Evolutionary conservation across 805 yeast species (phyloP).

Genomic region (Yamadazyma phyllophila): DNA sequence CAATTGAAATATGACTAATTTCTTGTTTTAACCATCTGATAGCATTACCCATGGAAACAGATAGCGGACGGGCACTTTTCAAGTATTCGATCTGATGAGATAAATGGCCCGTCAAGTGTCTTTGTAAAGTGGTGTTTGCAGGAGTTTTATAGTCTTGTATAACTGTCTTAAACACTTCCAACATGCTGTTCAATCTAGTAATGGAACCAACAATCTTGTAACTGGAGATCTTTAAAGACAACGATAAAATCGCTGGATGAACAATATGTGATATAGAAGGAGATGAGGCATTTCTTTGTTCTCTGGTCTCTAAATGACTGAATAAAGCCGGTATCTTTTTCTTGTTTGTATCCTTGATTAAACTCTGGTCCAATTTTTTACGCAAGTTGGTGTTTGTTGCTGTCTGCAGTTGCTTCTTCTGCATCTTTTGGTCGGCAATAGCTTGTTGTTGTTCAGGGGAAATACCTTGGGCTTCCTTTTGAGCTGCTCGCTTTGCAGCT

Average conservation of each 20-base stretch:
- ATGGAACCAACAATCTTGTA: slow-evolving; percentile 89
- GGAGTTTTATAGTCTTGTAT: slow-evolving; percentile 84
- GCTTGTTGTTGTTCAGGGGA: slow-evolving; percentile 44
- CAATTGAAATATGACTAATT: slow-evolving; percentile 78
- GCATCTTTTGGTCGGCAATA: slow-evolving; percentile 42
- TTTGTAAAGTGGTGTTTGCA: slow-evolving; percentile 74
- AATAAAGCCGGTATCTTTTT: slow-evolving; percentile 63
- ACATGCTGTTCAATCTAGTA: slow-evolving; percentile 79
- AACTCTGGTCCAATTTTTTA: slow-evolving; percentile 22
- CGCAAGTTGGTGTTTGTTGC: slow-evolving; percentile 51
- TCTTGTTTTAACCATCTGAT: slow-evolving; percentile 96
- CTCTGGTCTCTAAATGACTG: slow-evolving; percentile 77
- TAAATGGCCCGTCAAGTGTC: slow-evolving; percentile 84
- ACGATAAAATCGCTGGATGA: slow-evolving; percentile 79
- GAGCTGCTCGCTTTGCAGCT: slow-evolving; percentile 89
- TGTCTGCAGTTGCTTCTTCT: slow-evolving; percentile 42
- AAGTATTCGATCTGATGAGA: slow-evolving; percentile 91
- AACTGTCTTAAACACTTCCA: slow-evolving; percentile 77
- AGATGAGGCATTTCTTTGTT: slow-evolving; percentile 62
- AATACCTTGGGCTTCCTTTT: slow-evolving; percentile 67
- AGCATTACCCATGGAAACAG: slow-evolving; percentile 96
- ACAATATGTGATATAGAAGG: slow-evolving; percentile 64
- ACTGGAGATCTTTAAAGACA: slow-evolving; percentile 78
- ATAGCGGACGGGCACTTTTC: slow-evolving; percentile 85
- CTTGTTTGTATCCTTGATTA: slow-evolving; percentile 22